A percentile compares a stretch with the other conserved stretches of the same genome.
Conservation (phyloP, 495 filamentous ascomycete species). For the Amniculicola lignicola region DNA sequence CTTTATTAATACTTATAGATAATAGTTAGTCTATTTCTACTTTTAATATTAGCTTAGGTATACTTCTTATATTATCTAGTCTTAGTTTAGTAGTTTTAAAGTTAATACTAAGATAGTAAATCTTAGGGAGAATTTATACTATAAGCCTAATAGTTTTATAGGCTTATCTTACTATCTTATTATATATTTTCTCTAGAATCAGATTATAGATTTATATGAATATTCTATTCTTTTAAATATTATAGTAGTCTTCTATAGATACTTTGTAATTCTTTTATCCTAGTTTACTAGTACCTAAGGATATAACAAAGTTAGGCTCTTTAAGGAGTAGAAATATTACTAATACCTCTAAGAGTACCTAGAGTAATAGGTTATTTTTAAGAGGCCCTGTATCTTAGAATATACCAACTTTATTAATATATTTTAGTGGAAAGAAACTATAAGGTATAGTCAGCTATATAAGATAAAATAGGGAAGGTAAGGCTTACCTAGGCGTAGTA, state of each 20-base stretch:
- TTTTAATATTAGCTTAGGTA: slow-evolving; percentile 3
- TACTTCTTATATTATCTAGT: neutral
- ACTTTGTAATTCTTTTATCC: slow-evolving; percentile 7
- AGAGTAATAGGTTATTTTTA: neutral
- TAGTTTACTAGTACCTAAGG: slow-evolving; percentile 6
- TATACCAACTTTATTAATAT: slow-evolving; percentile 4
- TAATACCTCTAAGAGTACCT: slow-evolving; percentile 1
- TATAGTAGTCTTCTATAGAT: slow-evolving; percentile 2
- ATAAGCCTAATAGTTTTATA: neutral
- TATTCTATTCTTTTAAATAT: slow-evolving; percentile 4
- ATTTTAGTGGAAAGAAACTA: neutral
- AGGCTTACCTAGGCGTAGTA: neutral
- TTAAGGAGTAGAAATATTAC: slow-evolving; percentile 1
- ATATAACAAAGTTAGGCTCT: slow-evolving; percentile 10
- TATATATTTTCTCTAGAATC: neutral
- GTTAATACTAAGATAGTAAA: neutral
- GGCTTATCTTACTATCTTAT: neutral
- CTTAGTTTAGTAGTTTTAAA: neutral
- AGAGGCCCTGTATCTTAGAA: slow-evolving; percentile 2
- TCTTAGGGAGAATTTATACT: neutral
- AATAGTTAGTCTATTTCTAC: neutral
- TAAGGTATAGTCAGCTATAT: neutral
- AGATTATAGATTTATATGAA: neutral
- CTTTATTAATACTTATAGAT: slow-evolving; percentile 3
- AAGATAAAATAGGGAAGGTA: neutral